phyloP scores from a whole-genome alignment of 441 rosid genomes.

The Erysimum pusillum region DNA sequence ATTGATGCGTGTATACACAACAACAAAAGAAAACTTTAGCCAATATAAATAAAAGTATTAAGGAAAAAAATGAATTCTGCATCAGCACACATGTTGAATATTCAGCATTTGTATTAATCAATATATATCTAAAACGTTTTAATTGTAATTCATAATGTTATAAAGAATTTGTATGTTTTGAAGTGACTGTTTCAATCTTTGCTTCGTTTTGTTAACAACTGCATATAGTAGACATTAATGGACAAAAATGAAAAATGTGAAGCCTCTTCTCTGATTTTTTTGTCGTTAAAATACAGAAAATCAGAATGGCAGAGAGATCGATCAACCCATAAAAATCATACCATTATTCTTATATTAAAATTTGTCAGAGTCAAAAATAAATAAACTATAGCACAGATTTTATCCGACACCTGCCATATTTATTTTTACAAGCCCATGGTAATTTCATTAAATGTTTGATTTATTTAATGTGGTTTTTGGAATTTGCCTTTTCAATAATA shows the following conservation, averaged over 20 bases:
- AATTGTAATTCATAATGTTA: neutral
- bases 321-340: constrained; percentile 10
- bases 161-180: neutral
- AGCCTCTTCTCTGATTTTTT: neutral
- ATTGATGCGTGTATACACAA: neutral
- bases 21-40: neutral
- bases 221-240: neutral
- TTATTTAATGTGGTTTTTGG: neutral
- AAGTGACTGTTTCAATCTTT: no score
- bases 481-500: neutral
- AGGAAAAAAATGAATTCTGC: neutral
- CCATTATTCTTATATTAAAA: neutral
- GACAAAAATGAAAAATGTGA: neutral
- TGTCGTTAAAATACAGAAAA: neutral
- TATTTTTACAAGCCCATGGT: constrained; percentile 18
- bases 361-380: constrained; percentile 21
- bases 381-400: constrained; percentile 27
- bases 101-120: constrained; percentile 13
- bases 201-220: no score
- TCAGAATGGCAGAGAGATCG: constrained; percentile 21
- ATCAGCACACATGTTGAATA: constrained; percentile 11
- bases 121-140: neutral
- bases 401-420: constrained; percentile 38
- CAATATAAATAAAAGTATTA: neutral
- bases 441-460: neutral